phyloP scores from a whole-genome alignment of 1,139 yeast species.

The Blastobotrys niveus region DNA sequence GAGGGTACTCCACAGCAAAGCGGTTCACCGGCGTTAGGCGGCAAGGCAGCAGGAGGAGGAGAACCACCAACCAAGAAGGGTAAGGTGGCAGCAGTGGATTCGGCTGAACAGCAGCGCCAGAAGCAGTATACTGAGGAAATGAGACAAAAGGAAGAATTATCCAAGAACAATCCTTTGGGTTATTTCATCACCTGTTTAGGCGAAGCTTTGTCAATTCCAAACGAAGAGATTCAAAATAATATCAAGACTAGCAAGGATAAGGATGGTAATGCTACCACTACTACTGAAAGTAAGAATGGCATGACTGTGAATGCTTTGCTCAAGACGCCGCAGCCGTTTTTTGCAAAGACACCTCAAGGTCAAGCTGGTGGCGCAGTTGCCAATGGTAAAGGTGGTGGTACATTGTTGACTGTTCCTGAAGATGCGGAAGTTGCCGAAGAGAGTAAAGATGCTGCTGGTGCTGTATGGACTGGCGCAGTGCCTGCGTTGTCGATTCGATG shows the following conservation, averaged over 20 bases:
- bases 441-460: background rate
- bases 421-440: slow-evolving; percentile 16
- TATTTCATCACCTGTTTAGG: slow-evolving; percentile 29
- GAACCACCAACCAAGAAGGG: slow-evolving; percentile 26
- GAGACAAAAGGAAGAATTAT: slow-evolving; percentile 26
- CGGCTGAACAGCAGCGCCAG: slow-evolving; percentile 20
- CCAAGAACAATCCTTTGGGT: slow-evolving; percentile 27
- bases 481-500: slow-evolving; percentile 27
- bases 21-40: slow-evolving; percentile 15
- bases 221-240: slow-evolving; percentile 23
- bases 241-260: slow-evolving; percentile 13
- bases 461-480: slow-evolving; percentile 26
- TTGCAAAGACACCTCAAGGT: slow-evolving; percentile 23
- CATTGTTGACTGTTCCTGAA: slow-evolving; percentile 19
- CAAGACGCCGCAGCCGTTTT: slow-evolving; percentile 27
- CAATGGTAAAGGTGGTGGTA: slow-evolving; percentile 12
- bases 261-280: slow-evolving; percentile 8
- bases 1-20: slow-evolving; percentile 20
- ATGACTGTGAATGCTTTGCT: slow-evolving; percentile 21
- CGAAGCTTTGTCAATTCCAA: slow-evolving; percentile 28
- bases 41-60: slow-evolving; percentile 10
- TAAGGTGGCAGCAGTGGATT: slow-evolving; percentile 26
- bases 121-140: slow-evolving; percentile 19
- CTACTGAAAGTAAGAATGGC: slow-evolving; percentile 1
- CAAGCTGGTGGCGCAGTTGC: slow-evolving; percentile 7